Base-by-base conservation (phyloP, 768 basidiomycete genomes). In the Mycena sanguinolenta region DNA sequence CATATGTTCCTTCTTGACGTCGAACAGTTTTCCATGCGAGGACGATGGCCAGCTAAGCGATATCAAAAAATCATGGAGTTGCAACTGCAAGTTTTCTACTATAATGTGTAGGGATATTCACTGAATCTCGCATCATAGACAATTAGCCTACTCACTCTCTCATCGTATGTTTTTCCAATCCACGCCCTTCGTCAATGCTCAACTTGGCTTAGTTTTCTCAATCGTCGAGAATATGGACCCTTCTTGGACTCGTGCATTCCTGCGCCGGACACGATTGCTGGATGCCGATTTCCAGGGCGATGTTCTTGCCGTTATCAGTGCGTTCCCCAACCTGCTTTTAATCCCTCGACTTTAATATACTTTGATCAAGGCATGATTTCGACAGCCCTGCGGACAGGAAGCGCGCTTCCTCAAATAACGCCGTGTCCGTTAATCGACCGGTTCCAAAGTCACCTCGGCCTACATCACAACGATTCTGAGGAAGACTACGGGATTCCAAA, bases 271-370 rank as follows among this genome's bases (percentile, higher is more conserved):
- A 0, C 84, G 93, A 14, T 87, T 97, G 68, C 82, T 91, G 39
- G 94, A 96, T 76, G 85, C 91, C 0, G 89, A 91, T 71, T 96
- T 96, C 73, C 90, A 96, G 71, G 95, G 95, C 1, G 95, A 96
- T 65, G 85, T 95, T 9, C 84, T 96, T 4, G 92, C 95, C 13
- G 92, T 96, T 9, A 90, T 96, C 67, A 91, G 92, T 92, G 69
- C 58, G 88, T 76, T 34, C 58, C 44, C 38, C 30, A 19, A 38
- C 59, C 44, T 38, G 19, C 34, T 34, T 55, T 46, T 70, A 25
- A 28, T 44, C 70, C 25, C 23, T 39, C 25, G 42, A 12, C 21
- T 19, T 17, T 54, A 16, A 68, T 42, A n/a, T 2, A 46, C 38
- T 64, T 49, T 50, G 7, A 23, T 4, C 34, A 14, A 94, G 93